phyloP scores from a whole-genome alignment of 305 asterid species.

The Fraxinus paxiana region DNA sequence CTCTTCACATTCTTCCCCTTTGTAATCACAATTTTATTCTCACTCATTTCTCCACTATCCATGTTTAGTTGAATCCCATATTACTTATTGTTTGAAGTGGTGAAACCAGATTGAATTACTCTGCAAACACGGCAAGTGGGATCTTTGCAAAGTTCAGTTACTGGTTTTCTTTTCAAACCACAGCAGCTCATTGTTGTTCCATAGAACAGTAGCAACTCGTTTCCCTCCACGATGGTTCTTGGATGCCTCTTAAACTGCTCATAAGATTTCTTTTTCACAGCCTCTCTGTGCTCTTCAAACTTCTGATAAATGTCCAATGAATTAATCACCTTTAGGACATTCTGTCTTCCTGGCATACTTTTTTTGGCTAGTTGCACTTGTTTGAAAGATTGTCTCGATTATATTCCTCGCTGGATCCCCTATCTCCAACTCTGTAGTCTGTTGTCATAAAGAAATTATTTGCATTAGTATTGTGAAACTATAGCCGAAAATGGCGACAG shows the following conservation, averaged over 20 bases:
- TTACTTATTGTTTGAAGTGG: constrained; percentile 22
- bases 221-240: constrained; percentile 33
- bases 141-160: constrained; percentile 18
- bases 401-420: constrained; percentile 34
- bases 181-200: constrained; percentile 33
- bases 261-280: constrained; percentile 22
- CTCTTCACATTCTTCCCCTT: constrained; percentile 17
- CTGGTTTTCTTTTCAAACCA: background rate
- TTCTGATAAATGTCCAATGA: constrained; percentile 17
- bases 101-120: constrained; percentile 31
- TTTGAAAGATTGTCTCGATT: constrained; percentile 30
- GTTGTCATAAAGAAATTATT: background rate
- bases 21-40: background rate
- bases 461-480: background rate
- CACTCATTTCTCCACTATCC: constrained; percentile 22
- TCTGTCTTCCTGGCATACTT: constrained; percentile 19
- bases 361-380: constrained; percentile 17
- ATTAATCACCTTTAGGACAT: constrained; percentile 32
- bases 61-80: constrained; percentile 34
- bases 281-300: constrained; percentile 31
- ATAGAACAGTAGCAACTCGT: constrained; percentile 31
- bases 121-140: constrained; percentile 30
- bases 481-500: background rate
- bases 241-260: constrained; percentile 22
- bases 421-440: constrained; percentile 28